phyloP scores from a whole-genome alignment of 345 rosid genomes.

The Populus davidiana region DNA sequence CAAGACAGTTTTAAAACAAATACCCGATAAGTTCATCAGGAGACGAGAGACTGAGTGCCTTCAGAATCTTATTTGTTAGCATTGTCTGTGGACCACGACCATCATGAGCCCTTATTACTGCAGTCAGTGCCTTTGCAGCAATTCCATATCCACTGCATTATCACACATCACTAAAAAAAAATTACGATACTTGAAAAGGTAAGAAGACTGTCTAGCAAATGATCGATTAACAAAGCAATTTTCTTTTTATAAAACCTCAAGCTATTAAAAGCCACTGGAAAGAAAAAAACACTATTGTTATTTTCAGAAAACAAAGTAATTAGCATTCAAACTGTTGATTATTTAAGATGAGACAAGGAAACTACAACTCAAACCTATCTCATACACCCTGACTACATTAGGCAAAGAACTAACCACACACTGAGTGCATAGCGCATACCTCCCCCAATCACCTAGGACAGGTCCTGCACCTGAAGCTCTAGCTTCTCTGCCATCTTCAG shows the following conservation, averaged over 20 bases:
- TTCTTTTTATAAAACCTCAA: neutral
- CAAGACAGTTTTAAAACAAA: neutral
- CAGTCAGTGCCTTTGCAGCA: conserved; percentile 87
- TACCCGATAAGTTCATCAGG: conserved; percentile 83
- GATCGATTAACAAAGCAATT: neutral
- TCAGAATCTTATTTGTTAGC: conserved; percentile 60
- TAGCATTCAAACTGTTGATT: neutral
- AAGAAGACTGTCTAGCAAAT: neutral
- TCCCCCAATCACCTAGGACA: conserved; percentile 93
- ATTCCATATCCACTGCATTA: conserved; percentile 80
- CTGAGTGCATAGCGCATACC: conserved; percentile 35
- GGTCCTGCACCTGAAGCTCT: conserved; percentile 97
- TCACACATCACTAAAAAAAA: neutral
- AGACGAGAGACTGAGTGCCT: conserved; percentile 66
- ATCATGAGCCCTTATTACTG: conserved; percentile 82
- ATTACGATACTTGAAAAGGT: neutral
- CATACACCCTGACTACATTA: neutral
- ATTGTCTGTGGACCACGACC: conserved; percentile 81
- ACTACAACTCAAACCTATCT: neutral
- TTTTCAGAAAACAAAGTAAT: neutral
- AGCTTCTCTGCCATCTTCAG: conserved; percentile 88
- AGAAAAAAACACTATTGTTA: neutral
- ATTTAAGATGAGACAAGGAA: neutral
- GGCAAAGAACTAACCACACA: neutral
- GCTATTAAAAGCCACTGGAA: neutral